Base-by-base conservation (phyloP, 192 early-diverging fungal genomes). In the Ambispora gerdemannii region DNA sequence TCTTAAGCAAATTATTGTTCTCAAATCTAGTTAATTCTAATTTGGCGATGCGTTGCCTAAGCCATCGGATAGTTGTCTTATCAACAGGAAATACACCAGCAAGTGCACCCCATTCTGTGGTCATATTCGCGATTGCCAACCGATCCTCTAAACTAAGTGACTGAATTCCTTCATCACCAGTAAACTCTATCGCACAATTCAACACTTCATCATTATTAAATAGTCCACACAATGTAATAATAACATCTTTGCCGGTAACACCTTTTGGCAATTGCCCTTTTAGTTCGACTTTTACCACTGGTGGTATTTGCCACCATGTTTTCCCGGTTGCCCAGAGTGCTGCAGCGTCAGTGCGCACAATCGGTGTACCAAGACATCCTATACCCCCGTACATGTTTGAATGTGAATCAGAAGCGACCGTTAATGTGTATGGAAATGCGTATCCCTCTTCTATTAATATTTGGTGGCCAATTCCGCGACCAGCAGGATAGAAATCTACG, bases 341-440 rank as follows among this genome's bases (percentile, higher is more conserved):
- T 0, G 97, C 97, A 0, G 97, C 97, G 74, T 99, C 97, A 6
- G 97, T 99, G 30, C 97, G 87, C 36, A 99, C 97, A 58, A 99
- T 91, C 20, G 97, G 97, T 27, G 97, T 97, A 38, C 97, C 97
- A 59, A 99, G 81, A 55, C 88, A 86, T 33, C 95, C 95, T 68
- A 99, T 89, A 71, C 95, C 97, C 43, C 97, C 97, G 78, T 99
- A 99, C 94, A 97, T 99, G 81, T 99, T 99, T 3, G 97, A 97
- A 75, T 99, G 97, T 6, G 97, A 99, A 78, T 99, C 97, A 1
- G 94, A 96, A 1, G 95, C 97, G 3, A 99, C 95, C 24, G 93
- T 92, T 81, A 99, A 86, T 10, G 95, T 90, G 60, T 87, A 80
- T 1, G 97, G 97, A 77, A 95, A 95, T 2, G 94, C 93, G 71